Percentiles rank a stretch among this genome's conserved stretches.
These are phyloP conservation scores for Macrolepiota albuminosa DNA, from an alignment of 768 basidiomycete species.

Conservation along the genomic window DNA sequence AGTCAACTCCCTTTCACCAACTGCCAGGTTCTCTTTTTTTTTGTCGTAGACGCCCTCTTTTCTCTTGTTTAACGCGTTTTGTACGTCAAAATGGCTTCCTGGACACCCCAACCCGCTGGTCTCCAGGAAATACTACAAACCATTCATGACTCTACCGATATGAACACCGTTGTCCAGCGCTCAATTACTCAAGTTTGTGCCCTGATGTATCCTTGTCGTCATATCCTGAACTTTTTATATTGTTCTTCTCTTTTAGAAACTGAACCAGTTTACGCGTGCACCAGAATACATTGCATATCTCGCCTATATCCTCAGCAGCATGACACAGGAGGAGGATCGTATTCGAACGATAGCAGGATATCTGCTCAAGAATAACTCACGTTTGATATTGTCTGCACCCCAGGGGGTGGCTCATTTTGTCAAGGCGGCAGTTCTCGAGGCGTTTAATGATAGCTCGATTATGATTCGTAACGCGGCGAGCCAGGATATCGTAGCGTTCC, in stretches of 20 bases:
- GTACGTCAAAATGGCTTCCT: constrained; percentile 55
- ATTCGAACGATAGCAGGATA: constrained; percentile 96
- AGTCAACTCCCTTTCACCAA: constrained; percentile 11
- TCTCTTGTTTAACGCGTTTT: constrained; percentile 32
- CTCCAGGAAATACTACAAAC: constrained; percentile 91
- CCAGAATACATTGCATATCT: constrained; percentile 97
- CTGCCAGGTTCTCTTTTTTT: constrained; percentile 21
- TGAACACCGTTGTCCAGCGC: constrained; percentile 69
- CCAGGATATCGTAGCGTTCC: constrained; percentile 87
- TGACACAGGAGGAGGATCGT: constrained; percentile 83
- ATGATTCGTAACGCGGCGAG: constrained; percentile 95
- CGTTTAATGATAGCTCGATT: constrained; percentile 74
- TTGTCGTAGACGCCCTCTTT: constrained; percentile 17
- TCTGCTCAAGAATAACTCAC: constrained; percentile 93
- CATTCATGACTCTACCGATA: constrained; percentile 85
- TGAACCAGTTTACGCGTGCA: constrained; percentile 79
- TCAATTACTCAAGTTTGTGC: constrained; percentile 73
- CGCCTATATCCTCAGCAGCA: constrained; percentile 81
- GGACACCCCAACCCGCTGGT: constrained; percentile 82
- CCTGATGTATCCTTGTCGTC: constrained; percentile 16
- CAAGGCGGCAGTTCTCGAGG: constrained; percentile 71
- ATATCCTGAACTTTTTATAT: constrained; percentile 16
- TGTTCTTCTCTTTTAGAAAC: constrained; percentile 50
- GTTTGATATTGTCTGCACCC: constrained; percentile 65
- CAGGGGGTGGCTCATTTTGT: constrained; percentile 67